These are phyloP conservation scores for Camellia japonica DNA, from an alignment of 148 eudicot genomes.

Conservation along the genomic window DNA sequence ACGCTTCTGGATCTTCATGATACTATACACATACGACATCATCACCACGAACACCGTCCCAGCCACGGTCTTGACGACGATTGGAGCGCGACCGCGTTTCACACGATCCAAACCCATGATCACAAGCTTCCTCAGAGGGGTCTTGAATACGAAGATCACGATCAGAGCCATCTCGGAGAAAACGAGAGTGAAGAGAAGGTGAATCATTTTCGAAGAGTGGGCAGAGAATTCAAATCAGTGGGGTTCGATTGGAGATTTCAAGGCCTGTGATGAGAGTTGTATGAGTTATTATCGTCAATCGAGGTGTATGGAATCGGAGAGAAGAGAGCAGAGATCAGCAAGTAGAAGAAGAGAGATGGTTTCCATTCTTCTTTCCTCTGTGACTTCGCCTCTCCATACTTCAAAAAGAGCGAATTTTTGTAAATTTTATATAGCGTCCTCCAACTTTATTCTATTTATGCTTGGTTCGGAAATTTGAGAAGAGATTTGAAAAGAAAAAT, in stretches of 20 bases:
- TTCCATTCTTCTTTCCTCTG: no score
- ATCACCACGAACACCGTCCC: conserved; percentile 52
- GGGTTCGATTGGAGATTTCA: not conserved
- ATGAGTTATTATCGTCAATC: not conserved
- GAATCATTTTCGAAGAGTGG: conserved; percentile 38
- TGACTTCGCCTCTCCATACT: not conserved
- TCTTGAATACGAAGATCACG: conserved; percentile 59
- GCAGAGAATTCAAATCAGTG: conserved; percentile 4
- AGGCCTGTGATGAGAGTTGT: not conserved
- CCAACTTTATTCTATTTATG: not conserved
- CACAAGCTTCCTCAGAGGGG: conserved; percentile 63
- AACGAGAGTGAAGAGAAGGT: conserved; percentile 46
- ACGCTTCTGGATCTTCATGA: conserved; percentile 41
- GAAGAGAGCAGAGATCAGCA: not conserved
- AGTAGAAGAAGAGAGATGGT: not conserved
- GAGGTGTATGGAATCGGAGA: not conserved
- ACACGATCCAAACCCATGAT: conserved; percentile 52
- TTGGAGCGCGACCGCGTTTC: conserved; percentile 81
- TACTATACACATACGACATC: conserved; percentile 41
- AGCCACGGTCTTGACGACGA: conserved; percentile 59
- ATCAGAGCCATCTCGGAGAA: conserved; percentile 48
- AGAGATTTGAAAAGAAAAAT: no score
- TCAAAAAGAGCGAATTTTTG: not conserved
- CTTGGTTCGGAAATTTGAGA: no score
- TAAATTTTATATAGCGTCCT: not conserved